phyloP scores from a whole-genome alignment of 805 yeast genomes.

The Suhomyces vadensis region DNA sequence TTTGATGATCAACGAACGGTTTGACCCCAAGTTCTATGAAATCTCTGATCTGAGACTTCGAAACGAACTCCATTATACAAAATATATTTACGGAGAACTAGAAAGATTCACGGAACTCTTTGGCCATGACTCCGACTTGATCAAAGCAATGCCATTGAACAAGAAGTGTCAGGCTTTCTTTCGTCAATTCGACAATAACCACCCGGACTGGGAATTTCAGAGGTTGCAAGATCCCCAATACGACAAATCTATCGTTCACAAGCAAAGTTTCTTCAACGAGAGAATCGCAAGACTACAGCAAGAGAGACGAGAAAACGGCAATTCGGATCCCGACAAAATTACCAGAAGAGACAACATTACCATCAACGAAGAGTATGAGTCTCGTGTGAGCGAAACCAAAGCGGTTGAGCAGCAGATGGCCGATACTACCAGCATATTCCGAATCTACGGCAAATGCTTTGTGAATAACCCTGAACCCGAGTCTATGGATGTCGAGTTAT shows the following conservation, averaged over 20 bases:
- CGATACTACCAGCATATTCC: constrained; percentile 29
- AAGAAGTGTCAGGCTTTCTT: constrained; percentile 30
- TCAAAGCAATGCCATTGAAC: constrained; percentile 15
- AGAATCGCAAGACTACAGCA: not conserved
- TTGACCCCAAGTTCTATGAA: constrained; percentile 12
- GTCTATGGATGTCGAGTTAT: constrained; percentile 11
- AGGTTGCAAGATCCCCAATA: constrained; percentile 9
- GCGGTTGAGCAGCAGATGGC: constrained; percentile 28
- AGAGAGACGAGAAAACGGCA: not conserved
- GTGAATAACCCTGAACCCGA: constrained; percentile 10
- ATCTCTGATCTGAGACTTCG: constrained; percentile 16
- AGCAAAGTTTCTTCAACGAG: constrained; percentile 16
- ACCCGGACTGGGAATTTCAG: constrained; percentile 27
- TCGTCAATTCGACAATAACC: constrained; percentile 15
- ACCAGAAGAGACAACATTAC: constrained; percentile 17
- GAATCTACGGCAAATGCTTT: constrained; percentile 36
- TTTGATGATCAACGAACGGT: constrained; percentile 7
- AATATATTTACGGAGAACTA: constrained; percentile 23
- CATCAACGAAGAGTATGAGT: constrained; percentile 19
- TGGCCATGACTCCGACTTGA: constrained; percentile 5
- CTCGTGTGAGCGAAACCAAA: constrained; percentile 17
- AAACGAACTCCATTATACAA: constrained; percentile 23
- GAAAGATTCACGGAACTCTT: constrained; percentile 17
- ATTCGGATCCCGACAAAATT: constrained; percentile 9
- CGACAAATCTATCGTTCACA: constrained; percentile 24